Percentiles rank a stretch among this genome's conserved stretches.
These are phyloP conservation scores for Sindora glabra DNA, from an alignment of 306 rosid species.

Conservation along the genomic window DNA sequence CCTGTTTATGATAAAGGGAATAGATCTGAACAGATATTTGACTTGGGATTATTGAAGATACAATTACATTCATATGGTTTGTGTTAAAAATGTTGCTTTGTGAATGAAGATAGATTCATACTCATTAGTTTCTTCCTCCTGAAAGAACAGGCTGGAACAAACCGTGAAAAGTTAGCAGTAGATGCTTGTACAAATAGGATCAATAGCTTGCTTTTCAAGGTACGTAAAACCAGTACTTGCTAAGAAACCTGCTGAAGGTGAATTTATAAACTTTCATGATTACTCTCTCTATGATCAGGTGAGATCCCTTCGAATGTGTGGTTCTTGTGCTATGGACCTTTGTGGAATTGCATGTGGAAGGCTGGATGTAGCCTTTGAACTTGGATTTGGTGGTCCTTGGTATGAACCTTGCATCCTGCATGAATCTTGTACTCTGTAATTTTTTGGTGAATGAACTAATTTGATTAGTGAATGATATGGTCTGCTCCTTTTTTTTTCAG, in stretches of 20 bases:
- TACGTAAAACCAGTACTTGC: conserved; percentile 24
- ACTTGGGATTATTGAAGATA: background rate
- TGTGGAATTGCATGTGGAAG: conserved; percentile 98
- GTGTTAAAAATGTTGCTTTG: background rate
- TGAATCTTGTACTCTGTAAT: background rate
- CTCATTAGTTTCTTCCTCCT: conserved; percentile 15
- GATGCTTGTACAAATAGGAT: conserved; percentile 61
- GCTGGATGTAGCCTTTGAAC: conserved; percentile 65
- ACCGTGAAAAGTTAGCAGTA: conserved; percentile 62
- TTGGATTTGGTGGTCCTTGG: conserved; percentile 93
- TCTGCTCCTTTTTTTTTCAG: conserved; percentile 32
- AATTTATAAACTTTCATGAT: conserved; percentile 12
- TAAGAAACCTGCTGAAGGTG: conserved; percentile 2
- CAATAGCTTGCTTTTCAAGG: conserved; percentile 82
- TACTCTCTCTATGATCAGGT: conserved; percentile 45
- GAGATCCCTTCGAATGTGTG: conserved; percentile 85
- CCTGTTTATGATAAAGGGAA: too few relatives aligned
- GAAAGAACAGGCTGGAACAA: conserved; percentile 73
- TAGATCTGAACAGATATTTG: conserved; percentile 1
- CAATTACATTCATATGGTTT: background rate
- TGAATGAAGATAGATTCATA: conserved; percentile 5
- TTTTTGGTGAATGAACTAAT: too few relatives aligned
- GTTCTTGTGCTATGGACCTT: conserved; percentile 91
- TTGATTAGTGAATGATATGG: conserved; percentile 12
- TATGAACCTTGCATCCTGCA: conserved; percentile 29